phyloP scores from a whole-genome alignment of 108 stramenopile species.

The Cyclotella cryptica region DNA sequence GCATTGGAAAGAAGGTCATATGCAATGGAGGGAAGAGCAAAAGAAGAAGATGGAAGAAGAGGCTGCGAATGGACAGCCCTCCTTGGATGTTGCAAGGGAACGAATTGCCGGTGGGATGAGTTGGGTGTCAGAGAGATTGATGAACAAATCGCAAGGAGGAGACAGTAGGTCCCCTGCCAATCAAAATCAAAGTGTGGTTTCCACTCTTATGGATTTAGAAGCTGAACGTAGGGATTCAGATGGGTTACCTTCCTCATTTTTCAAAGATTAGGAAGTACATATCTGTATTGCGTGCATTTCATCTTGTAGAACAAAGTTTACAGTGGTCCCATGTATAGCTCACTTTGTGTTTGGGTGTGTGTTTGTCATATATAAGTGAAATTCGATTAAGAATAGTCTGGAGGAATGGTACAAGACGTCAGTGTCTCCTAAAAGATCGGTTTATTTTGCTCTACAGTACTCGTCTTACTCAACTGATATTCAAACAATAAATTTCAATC shows the following conservation, averaged over 20 bases:
- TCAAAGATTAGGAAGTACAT: constrained; percentile 6
- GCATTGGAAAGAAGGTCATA: constrained; percentile 21
- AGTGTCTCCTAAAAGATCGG: too few species aligned
- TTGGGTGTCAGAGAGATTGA: constrained; percentile 38
- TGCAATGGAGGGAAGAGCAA: constrained; percentile 21
- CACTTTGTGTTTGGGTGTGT: too few species aligned
- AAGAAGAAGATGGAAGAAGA: constrained; percentile 17
- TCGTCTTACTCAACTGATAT: too few species aligned
- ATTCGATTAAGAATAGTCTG: too few species aligned
- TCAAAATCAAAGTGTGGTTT: neutral
- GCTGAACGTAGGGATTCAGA: constrained; percentile 14
- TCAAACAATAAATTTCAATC: neutral
- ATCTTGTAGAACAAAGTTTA: too few species aligned
- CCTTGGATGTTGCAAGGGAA: constrained; percentile 19
- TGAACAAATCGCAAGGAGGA: neutral
- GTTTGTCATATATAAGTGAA: too few species aligned
- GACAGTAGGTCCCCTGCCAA: neutral
- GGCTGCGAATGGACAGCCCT: neutral
- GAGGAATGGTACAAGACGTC: too few species aligned
- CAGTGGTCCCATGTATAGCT: too few species aligned
- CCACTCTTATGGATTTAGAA: constrained; percentile 20
- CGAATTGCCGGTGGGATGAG: constrained; percentile 10
- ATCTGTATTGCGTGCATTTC: neutral
- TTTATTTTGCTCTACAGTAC: too few species aligned
- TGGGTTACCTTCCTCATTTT: constrained; percentile 29